Base-by-base conservation (phyloP, 176 grass and related monocot species). In the Zea mays region DNA sequence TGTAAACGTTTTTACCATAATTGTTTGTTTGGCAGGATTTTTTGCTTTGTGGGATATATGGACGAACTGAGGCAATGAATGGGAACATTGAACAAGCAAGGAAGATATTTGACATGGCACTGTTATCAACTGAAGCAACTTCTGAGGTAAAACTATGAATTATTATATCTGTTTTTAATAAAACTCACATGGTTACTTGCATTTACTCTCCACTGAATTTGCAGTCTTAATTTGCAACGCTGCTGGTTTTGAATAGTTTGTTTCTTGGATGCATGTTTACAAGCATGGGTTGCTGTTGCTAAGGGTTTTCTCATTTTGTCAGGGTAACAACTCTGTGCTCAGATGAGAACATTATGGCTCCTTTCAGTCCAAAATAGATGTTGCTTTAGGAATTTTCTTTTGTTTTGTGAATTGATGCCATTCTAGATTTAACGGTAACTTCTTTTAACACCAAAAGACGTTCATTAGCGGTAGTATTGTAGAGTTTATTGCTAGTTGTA, bases 61-160 rank as follows among this genome's bases (percentile, higher is more conserved):
- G 79, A 3, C 84, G 76, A 85, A 94, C 81, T 54, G 95, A 94
- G 70, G 91, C 95, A 58, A 69, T 84, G 66, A 85, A 85, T 85
- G 91, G 95, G 47, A 92, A 92, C 63, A 77, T 94, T 79, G 91
- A 94, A 58, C 82, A 90, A 74, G 91, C 91, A 78, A 98, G 95
- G 82, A 94, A 94, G 77, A 98, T 98, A 86, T 92, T 98, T 84
- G 95, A 98, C 78, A 85, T 92, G 91, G 95, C 95, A 74, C 87
- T 97, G 4, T 81, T 80, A 84, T 94, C 91, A 79, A 83, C 86
- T 14, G 87, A 90, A 88, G 84, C 86, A 84, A 59, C 82, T 88
- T 79, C 85, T 75, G 82, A 85, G 89, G 95, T 97, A 84, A 27
- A 78, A 64, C 79, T 70, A 9, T 68, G 41, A 38, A 83, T 16